A percentile compares a stretch with the other conserved stretches of the same genome.
Conservation (phyloP, 306 rosid genomes). For the Phaseolus lunatus region DNA sequence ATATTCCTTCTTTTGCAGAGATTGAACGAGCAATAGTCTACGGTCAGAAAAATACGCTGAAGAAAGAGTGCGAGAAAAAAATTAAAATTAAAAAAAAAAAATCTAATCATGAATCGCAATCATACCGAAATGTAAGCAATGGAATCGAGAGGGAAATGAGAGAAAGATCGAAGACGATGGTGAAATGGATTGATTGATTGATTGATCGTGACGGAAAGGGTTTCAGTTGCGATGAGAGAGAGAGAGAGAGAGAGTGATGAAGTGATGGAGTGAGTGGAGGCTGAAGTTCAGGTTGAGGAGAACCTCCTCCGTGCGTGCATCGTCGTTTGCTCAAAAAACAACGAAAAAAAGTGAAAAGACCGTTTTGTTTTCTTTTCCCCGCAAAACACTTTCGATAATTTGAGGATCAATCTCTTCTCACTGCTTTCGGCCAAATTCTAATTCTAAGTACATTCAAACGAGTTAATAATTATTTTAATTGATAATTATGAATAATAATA, state of each 20-base stretch:
- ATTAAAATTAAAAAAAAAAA: not conserved
- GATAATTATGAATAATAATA: no score
- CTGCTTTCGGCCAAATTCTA: not conserved
- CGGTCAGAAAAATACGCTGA: not conserved
- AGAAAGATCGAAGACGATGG: not conserved
- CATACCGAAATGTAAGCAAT: slow-evolving; percentile 27
- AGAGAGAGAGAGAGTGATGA: not conserved
- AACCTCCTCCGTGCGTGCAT: slow-evolving; percentile 51
- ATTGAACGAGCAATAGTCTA: slow-evolving; percentile 2
- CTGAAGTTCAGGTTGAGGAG: slow-evolving; percentile 33
- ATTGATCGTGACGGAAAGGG: slow-evolving; percentile 9
- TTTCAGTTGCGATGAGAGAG: slow-evolving; percentile 10
- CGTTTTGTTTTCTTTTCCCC: slow-evolving; percentile 38
- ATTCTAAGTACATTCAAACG: not conserved
- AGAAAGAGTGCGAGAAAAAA: slow-evolving; percentile 5
- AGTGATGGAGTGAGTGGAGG: not conserved
- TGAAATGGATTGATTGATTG: not conserved
- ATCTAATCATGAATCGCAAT: not conserved
- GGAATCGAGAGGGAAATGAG: not conserved
- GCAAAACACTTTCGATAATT: not conserved
- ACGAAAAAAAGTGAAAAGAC: slow-evolving; percentile 33
- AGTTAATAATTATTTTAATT: not conserved
- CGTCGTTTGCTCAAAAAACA: slow-evolving; percentile 43
- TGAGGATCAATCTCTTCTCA: not conserved
- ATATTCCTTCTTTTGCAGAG: not conserved